phyloP scores from a whole-genome alignment of 2,329 filamentous ascomycete species.

The Proliferodiscus dingleyae region DNA sequence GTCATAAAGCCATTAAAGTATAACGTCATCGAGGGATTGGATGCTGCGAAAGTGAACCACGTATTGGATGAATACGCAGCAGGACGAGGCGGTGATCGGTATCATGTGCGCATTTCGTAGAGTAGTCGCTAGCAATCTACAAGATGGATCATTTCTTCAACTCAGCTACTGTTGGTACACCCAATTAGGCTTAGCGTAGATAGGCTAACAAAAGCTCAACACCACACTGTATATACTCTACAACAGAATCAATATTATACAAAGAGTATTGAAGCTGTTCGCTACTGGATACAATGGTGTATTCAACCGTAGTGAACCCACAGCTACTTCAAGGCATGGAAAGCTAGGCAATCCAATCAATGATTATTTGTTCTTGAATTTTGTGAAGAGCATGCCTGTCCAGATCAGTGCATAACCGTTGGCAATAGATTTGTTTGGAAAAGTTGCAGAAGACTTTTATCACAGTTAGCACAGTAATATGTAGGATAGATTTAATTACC shows the following conservation, averaged over 20 bases:
- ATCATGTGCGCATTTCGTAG: neutral
- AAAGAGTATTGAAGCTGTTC: no score
- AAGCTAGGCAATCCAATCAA: neutral
- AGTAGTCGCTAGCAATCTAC: neutral
- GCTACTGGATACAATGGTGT: no score
- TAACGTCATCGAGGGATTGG: neutral
- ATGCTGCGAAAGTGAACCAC: neutral
- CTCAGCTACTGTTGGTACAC: no score
- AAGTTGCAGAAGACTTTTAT: neutral
- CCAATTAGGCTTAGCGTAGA: no score
- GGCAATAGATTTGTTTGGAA: neutral
- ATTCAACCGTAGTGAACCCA: no score
- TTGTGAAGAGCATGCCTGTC: constrained; percentile 2
- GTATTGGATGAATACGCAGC: neutral
- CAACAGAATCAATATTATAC: no score
- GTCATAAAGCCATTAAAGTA: neutral
- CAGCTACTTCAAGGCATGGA: no score
- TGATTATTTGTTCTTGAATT: neutral
- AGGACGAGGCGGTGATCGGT: neutral
- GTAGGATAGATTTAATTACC: constrained; percentile 8
- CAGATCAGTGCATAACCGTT: constrained; percentile 1
- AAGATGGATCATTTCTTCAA: neutral
- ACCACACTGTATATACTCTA: no score
- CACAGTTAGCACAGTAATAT: neutral
- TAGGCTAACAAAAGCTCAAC: no score